phyloP scores from a whole-genome alignment of 75 land plant species.

The Chamaecyparis obtusa region DNA sequence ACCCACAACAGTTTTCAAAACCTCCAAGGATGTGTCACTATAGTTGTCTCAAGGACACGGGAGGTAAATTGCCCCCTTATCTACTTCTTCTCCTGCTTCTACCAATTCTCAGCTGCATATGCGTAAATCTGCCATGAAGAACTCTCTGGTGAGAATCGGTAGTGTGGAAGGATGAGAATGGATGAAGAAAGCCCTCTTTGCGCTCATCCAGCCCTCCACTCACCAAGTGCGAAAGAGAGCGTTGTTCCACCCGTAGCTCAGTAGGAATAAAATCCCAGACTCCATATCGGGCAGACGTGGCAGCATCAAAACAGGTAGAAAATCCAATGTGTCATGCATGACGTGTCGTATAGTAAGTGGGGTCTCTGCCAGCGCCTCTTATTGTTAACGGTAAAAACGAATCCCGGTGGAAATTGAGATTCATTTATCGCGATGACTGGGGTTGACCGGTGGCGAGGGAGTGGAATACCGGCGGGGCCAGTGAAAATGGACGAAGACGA shows the following conservation, averaged over 20 bases:
- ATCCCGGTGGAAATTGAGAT: background rate
- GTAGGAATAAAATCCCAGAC: too few relatives aligned
- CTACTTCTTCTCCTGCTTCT: background rate
- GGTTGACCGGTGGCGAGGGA: background rate
- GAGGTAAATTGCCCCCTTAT: background rate
- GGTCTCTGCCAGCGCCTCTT: background rate
- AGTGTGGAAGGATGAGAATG: conserved; percentile 17
- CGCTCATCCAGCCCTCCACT: conserved; percentile 35
- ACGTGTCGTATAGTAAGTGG: background rate
- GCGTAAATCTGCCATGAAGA: conserved; percentile 16
- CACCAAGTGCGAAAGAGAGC: conserved; percentile 26
- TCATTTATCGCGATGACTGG: background rate
- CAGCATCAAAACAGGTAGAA: background rate
- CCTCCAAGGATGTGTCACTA: too few relatives aligned
- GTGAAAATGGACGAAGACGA: too few relatives aligned
- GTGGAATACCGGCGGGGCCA: background rate
- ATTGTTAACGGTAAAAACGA: background rate
- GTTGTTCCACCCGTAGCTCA: conserved; percentile 21
- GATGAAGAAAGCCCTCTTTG: conserved; percentile 18
- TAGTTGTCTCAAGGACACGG: too few relatives aligned
- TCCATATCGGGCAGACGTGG: background rate
- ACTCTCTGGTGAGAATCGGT: conserved; percentile 12
- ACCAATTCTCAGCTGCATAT: background rate
- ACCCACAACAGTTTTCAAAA: too few relatives aligned
- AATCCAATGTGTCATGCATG: background rate